These are phyloP conservation scores for Aspergillus pseudoterreus DNA, from an alignment of 2,329 filamentous ascomycete species.

Conservation along the genomic window DNA sequence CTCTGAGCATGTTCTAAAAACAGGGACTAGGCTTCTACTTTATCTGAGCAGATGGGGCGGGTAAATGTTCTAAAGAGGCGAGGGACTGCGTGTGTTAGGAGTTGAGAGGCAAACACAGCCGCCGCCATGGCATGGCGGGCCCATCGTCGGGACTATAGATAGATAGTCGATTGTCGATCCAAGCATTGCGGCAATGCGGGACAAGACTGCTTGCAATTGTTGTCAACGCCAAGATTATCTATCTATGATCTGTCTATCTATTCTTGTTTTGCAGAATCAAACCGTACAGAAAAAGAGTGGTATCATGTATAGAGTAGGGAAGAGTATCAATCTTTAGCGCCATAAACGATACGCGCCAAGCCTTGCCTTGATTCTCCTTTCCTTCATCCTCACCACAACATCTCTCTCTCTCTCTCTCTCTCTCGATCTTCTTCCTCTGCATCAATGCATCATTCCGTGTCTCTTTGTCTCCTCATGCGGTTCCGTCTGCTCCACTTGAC, in stretches of 20 bases:
- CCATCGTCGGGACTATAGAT: not conserved
- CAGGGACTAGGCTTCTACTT: not conserved
- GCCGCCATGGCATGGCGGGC: not conserved
- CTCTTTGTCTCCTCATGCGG: too few relatives aligned
- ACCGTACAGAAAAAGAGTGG: not conserved
- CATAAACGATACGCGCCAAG: not conserved
- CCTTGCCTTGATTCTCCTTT: not conserved
- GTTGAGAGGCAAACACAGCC: not conserved
- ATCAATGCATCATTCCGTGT: not conserved
- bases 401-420: not conserved
- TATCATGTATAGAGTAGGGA: too few relatives aligned
- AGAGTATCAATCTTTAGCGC: not conserved
- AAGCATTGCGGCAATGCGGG: not conserved
- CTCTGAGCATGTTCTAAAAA: not conserved
- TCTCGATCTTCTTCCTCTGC: not conserved
- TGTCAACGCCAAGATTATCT: not conserved
- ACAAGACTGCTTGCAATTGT: not conserved
- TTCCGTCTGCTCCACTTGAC: too few relatives aligned
- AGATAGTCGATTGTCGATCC: constrained; percentile 1
- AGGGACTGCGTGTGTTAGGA: not conserved
- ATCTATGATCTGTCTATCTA: not conserved
- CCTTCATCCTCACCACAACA: not conserved
- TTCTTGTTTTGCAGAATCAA: not conserved
- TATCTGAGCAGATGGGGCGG: not conserved
- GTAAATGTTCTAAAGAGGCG: not conserved